Evolutionary conservation across 2,329 filamentous ascomycete genomes (phyloP), one percentile per base, ranked within the genome.

Genomic region (Xylaria multiplex): DNA sequence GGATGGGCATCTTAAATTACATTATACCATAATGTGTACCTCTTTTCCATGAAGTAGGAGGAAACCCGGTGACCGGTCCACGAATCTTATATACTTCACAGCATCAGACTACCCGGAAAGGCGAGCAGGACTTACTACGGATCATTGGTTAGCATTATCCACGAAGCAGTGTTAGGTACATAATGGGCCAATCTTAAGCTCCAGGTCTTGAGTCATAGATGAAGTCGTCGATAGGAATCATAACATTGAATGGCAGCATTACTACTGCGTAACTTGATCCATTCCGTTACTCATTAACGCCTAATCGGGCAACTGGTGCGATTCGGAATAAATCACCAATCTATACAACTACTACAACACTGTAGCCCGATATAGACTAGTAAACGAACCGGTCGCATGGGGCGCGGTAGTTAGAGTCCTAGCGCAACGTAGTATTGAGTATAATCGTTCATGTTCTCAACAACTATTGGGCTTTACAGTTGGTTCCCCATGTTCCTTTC

Each of bases 271-370:
- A 6, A 13, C 24, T 49, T 24, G 7, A 14, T 7, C 30, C 24
- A 32, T 19, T 32, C 48, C 2, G 13, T 40, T 5, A 24, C 13
- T 30, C 19, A 19, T 46, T 22, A 30, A 11, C 40, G 32, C 42
- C 63, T 19, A 48, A 62, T 62, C 11, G 53, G 19, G 63, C 59
- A 65, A 49, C 22, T 59, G 45, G 58, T 65, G 63, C 59, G 63
- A 65, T 65, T 65, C 58, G 63, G 53, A 40, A 53, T 9, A 53
- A 42, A 40, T 50, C 52, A 46, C 56, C 43, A 27, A 22, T 7
- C 46, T 2, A 8, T 24, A 30, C 2, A 7, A 22, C 35, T 45
- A 22, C 35, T 11, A 40, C n/a, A 8, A 8, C 27, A 48, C 19
- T 35, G 48, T 40, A 35, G 16, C 43, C 53, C 4, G 16, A 50